Percentiles rank a stretch among this genome's conserved stretches.
Evolutionary conservation across 2,329 filamentous ascomycete genomes (phyloP).

Genomic region (Colletotrichum tropicale): DNA sequence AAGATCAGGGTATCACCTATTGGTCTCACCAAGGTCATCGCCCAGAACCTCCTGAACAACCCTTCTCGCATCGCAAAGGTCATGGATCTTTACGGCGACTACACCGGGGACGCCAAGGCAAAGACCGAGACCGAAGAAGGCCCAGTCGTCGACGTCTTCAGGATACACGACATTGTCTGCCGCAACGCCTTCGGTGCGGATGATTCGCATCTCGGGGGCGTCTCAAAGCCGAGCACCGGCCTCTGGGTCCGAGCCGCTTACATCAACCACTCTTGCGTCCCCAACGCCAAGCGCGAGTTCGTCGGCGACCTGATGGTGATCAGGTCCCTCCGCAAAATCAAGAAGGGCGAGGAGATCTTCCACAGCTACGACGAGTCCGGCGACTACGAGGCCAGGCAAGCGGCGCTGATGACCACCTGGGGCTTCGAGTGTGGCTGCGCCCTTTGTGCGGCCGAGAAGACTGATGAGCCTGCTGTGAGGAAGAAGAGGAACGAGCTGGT

Average conservation of each 20-base stretch:
- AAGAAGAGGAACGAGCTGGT: conserved; percentile 23
- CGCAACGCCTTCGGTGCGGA: conserved; percentile 36
- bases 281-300: conserved; percentile 38
- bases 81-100: conserved; percentile 29
- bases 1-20: conserved; percentile 32
- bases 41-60: conserved; percentile 30
- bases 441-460: conserved; percentile 36
- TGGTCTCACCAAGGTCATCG: conserved; percentile 31
- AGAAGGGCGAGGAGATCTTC: conserved; percentile 35
- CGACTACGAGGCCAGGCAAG: conserved; percentile 26
- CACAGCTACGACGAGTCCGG: conserved; percentile 33
- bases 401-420: conserved; percentile 32
- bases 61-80: conserved; percentile 26
- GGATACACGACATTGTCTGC: conserved; percentile 35
- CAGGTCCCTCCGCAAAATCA: conserved; percentile 36
- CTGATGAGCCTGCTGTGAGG: conserved; percentile 21
- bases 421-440: conserved; percentile 40
- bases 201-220: conserved; percentile 27
- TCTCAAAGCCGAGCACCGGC: conserved; percentile 37
- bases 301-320: conserved; percentile 44
- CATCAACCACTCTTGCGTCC: conserved; percentile 46
- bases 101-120: conserved; percentile 23
- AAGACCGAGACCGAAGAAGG: conserved; percentile 23
- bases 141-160: conserved; percentile 32
- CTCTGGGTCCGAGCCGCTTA: conserved; percentile 43